A percentile compares a stretch with the other conserved stretches of the same genome.
Conservation (phyloP, 257 asterid genomes). For the Solanum chmielewskii region DNA sequence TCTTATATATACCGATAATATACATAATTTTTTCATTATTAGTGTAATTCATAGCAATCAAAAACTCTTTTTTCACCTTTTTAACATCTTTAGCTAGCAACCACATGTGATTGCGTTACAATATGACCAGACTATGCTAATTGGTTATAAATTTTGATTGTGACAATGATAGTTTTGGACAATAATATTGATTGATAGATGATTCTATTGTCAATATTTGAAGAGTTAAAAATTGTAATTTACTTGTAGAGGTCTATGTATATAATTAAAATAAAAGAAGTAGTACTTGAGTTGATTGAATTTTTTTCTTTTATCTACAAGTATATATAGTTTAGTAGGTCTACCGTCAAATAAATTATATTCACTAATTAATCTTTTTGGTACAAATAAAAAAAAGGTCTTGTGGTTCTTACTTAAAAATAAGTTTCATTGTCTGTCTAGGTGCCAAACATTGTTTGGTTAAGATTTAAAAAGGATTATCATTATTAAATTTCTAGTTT, state of each 20-base stretch:
- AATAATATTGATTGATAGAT: not conserved
- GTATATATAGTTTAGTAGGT: not conserved
- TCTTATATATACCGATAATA: not conserved
- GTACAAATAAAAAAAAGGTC: not conserved
- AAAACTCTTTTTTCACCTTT: not conserved
- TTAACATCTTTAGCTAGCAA: not conserved
- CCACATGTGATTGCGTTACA: not conserved
- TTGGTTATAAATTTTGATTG: not conserved
- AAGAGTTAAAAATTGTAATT: not conserved
- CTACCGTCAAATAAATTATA: not conserved
- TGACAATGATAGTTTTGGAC: not conserved
- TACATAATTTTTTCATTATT: not conserved
- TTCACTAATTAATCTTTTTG: not conserved
- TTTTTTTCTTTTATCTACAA: not conserved
- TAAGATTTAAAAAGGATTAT: not conserved
- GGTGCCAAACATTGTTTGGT: not conserved
- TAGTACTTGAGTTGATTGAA: not conserved
- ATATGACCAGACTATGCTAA: not conserved
- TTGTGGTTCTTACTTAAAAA: not conserved
- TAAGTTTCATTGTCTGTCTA: not conserved
- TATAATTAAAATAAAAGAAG: not conserved
- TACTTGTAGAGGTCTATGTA: not conserved
- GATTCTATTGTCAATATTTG: not conserved
- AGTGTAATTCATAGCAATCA: not conserved
- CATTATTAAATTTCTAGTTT: not conserved